Evolutionary conservation across 805 yeast species (phyloP).

Genomic region (Teunomyces tritomae): DNA sequence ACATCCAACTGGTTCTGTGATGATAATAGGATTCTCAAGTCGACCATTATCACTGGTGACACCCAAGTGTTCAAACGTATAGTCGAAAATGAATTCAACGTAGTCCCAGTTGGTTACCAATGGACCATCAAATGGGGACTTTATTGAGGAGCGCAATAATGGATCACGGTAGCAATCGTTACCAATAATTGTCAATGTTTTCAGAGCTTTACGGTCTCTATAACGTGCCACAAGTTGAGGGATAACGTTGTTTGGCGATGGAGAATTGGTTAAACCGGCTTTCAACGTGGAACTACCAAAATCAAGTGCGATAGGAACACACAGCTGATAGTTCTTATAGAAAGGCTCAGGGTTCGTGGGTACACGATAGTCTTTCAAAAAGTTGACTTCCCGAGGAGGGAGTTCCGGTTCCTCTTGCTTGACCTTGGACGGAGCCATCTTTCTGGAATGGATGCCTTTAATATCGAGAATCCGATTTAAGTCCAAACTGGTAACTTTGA

Average conservation of each 20-base stretch:
- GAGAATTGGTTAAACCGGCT: constrained; percentile 53
- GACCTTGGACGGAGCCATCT: constrained; percentile 10
- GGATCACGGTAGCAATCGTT: constrained; percentile 75
- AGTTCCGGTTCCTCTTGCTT: constrained; percentile 18
- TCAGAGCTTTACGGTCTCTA: constrained; percentile 71
- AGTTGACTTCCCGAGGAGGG: constrained; percentile 43
- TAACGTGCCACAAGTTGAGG: constrained; percentile 69
- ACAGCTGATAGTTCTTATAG: constrained; percentile 44
- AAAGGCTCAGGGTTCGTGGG: constrained; percentile 46
- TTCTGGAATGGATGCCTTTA: neutral
- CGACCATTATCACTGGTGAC: constrained; percentile 47
- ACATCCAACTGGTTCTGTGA: constrained; percentile 76
- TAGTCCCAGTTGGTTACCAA: constrained; percentile 91
- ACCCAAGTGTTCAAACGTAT: constrained; percentile 75
- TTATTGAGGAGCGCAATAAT: constrained; percentile 62
- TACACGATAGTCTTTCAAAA: constrained; percentile 39
- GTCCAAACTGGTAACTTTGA: neutral
- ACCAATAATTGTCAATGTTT: constrained; percentile 72
- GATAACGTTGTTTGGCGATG: constrained; percentile 58
- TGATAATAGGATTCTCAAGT: constrained; percentile 74
- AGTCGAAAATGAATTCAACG: constrained; percentile 78
- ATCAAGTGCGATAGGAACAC: constrained; percentile 84
- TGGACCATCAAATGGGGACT: constrained; percentile 84
- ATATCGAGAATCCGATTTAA: too few species aligned
- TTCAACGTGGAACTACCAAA: constrained; percentile 66